These are phyloP conservation scores for Pulchroboletus neoregius DNA, from an alignment of 1,284 basidiomycete species.

Conservation along the genomic window DNA sequence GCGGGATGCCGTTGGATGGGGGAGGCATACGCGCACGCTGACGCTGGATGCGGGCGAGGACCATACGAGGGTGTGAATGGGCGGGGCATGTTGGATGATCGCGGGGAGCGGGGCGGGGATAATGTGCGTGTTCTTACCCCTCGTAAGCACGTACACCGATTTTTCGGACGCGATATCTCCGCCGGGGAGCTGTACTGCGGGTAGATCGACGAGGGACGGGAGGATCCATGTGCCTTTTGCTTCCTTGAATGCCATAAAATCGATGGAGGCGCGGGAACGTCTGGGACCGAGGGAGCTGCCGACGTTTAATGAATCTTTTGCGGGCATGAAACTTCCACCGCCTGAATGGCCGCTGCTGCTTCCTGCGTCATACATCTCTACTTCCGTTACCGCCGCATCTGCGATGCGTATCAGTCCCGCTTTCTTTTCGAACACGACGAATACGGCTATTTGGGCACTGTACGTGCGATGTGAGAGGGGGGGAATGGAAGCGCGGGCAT, in stretches of 20 bases:
- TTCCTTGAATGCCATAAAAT: constrained; percentile 44
- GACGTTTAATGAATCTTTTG: constrained; percentile 24
- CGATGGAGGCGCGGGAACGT: constrained; percentile 53
- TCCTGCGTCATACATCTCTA: constrained; percentile 59
- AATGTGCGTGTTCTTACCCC: constrained; percentile 65
- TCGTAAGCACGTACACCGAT: constrained; percentile 60
- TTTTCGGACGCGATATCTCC: constrained; percentile 25
- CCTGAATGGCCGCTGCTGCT: constrained; percentile 26
- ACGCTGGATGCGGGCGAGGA: constrained; percentile 53
- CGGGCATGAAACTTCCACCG: constrained; percentile 22
- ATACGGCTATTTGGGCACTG: constrained; percentile 67
- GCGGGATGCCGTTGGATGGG: constrained; percentile 14
- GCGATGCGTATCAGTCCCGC: constrained; percentile 72
- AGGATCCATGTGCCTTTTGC: constrained; percentile 52
- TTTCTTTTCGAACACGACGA: constrained; percentile 80
- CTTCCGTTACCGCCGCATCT: constrained; percentile 73
- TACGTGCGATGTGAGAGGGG: constrained; percentile 41
- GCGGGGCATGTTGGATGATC: constrained; percentile 42
- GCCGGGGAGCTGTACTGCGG: constrained; percentile 27
- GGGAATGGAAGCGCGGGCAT: constrained; percentile 21
- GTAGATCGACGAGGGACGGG: constrained; percentile 50
- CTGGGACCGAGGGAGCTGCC: constrained; percentile 25
- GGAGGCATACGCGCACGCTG: constrained; percentile 46
- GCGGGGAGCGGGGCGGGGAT: constrained; percentile 63
- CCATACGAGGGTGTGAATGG: constrained; percentile 59